phyloP scores from a whole-genome alignment of 495 filamentous ascomycete genomes.

The Cercophora newfieldiana region DNA sequence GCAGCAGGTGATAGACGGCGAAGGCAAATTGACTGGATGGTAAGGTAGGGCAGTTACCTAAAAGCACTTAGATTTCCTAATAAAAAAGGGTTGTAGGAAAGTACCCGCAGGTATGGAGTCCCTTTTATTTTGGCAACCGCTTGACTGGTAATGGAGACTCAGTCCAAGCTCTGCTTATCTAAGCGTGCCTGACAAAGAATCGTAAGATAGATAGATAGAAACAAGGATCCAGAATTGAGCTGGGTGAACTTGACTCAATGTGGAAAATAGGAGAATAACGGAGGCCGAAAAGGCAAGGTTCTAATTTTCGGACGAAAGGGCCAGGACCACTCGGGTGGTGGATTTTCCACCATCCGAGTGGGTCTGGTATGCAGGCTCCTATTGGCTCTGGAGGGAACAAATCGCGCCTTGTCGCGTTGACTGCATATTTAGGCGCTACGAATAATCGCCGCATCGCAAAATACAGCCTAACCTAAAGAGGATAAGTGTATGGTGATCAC shows the following conservation, averaged over 20 bases:
- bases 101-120: too few species aligned
- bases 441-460: not conserved
- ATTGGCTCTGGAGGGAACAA: not conserved
- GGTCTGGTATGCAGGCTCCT: not conserved
- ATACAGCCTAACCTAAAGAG: not conserved
- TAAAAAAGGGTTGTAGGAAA: too few species aligned
- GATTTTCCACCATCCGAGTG: constrained; percentile 3
- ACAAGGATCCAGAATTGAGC: constrained; percentile 4
- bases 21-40: too few species aligned
- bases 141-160: not conserved
- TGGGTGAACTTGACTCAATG: not conserved
- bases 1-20: too few species aligned
- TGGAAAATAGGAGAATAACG: constrained; percentile 2
- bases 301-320: too few species aligned
- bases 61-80: too few species aligned
- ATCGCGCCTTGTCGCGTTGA: not conserved
- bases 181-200: constrained; percentile 4
- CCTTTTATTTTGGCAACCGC: too few species aligned
- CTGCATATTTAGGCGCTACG: not conserved
- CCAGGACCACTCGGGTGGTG: too few species aligned
- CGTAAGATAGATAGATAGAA: constrained; percentile 9
- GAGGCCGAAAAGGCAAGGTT: constrained; percentile 4
- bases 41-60: too few species aligned
- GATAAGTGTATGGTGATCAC: not conserved
- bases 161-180: constrained; percentile 10